Percentiles rank a stretch among this genome's conserved stretches.
Conservation (phyloP, 163 green algal genomes). For the Trebouxia gelatinosa region DNA sequence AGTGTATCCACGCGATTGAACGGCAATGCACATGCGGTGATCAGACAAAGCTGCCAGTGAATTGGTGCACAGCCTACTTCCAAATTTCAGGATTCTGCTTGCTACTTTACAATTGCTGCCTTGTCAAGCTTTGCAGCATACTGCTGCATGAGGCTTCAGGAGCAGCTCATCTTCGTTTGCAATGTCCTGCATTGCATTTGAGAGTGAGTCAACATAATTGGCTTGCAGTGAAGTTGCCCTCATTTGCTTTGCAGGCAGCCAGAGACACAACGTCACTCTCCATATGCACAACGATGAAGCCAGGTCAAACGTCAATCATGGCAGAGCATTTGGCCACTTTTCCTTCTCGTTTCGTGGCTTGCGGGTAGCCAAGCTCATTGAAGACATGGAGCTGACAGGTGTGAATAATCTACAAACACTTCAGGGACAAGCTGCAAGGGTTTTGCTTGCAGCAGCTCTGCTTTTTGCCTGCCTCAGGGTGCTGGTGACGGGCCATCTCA, state of each 20-base stretch:
- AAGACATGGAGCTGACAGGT: conserved; percentile 24
- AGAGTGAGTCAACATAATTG: too few species aligned
- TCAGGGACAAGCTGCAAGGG: too few species aligned
- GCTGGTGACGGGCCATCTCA: too few species aligned
- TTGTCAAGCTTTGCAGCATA: not conserved
- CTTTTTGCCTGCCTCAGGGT: too few species aligned
- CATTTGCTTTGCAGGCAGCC: not conserved
- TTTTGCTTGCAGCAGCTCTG: too few species aligned
- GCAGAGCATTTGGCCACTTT: conserved; percentile 15
- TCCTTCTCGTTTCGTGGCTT: conserved; percentile 9
- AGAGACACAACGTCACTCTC: not conserved
- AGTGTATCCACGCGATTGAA: not conserved
- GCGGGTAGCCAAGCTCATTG: conserved; percentile 12
- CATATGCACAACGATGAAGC: conserved; percentile 16
- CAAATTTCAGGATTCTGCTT: not conserved
- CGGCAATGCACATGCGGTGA: not conserved
- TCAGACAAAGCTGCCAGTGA: not conserved
- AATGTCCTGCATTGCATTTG: not conserved
- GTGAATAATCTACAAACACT: too few species aligned
- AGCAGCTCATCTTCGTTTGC: not conserved
- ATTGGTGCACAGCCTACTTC: not conserved
- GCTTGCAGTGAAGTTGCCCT: too few species aligned
- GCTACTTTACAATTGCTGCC: not conserved
- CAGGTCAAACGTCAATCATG: not conserved
- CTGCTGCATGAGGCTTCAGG: not conserved